phyloP scores from a whole-genome alignment of 139 green algal species.

The Closterium sp. region DNA sequence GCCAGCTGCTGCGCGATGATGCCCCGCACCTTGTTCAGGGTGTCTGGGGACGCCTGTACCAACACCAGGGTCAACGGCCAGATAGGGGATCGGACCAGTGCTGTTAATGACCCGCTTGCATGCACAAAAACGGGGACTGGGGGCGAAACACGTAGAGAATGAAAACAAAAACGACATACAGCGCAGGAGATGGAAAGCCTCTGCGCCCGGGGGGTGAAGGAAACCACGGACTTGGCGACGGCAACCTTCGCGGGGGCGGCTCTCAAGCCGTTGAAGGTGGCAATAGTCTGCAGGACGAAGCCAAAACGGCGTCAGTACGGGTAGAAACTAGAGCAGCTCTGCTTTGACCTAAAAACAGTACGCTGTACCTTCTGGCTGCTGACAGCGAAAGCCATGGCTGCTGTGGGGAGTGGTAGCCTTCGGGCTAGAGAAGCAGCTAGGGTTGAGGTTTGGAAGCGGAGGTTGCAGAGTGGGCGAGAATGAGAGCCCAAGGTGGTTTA shows the following conservation, averaged over 20 bases:
- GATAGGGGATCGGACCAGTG: background rate
- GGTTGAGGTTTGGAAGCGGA: background rate
- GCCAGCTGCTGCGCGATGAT: constrained; percentile 96
- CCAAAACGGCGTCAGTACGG: background rate
- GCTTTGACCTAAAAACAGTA: no score
- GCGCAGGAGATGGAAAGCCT: background rate
- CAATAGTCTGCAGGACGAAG: background rate
- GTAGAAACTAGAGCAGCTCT: background rate
- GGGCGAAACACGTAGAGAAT: background rate
- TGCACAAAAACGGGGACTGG: background rate
- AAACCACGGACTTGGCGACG: background rate
- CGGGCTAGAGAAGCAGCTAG: background rate
- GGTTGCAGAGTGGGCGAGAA: background rate
- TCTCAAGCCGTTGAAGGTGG: background rate
- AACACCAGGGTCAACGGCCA: background rate
- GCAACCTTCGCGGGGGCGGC: background rate
- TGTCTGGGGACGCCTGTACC: background rate
- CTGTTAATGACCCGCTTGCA: background rate
- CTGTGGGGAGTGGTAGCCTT: background rate
- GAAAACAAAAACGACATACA: background rate
- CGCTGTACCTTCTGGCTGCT: background rate
- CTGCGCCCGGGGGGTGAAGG: background rate
- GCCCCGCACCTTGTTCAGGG: constrained; percentile 68
- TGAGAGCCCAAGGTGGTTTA: background rate
- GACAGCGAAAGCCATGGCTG: background rate